Percentiles rank a stretch among this genome's conserved stretches.
Evolutionary conservation across 345 rosid genomes (phyloP).

Genomic region (Eucalyptus erythrocorys): DNA sequence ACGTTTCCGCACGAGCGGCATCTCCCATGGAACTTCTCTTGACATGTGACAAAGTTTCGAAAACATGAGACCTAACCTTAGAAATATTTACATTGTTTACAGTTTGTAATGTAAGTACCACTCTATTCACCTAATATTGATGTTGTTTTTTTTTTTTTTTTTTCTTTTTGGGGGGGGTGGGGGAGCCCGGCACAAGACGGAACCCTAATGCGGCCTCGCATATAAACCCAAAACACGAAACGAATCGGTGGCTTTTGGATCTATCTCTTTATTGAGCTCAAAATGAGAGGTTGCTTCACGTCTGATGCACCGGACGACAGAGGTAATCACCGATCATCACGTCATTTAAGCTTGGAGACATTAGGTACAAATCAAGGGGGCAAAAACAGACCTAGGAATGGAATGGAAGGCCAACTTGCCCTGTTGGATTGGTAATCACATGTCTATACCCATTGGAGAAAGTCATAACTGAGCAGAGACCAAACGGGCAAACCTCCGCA

Average conservation of each 20-base stretch:
- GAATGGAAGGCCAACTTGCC: neutral
- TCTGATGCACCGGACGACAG: neutral
- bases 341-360: neutral
- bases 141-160: too few species aligned
- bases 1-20: neutral
- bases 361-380: neutral
- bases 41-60: neutral
- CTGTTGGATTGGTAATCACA: neutral
- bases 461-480: neutral
- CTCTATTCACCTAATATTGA: neutral
- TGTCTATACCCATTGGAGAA: neutral
- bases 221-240: neutral
- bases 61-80: neutral
- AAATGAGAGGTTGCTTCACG: neutral
- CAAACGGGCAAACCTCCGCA: neutral
- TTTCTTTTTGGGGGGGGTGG: neutral
- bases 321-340: neutral
- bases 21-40: neutral
- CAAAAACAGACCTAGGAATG: neutral
- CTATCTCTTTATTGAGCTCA: neutral
- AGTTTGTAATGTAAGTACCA: neutral
- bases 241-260: neutral
- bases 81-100: neutral
- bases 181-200: neutral
- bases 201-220: neutral